Conservation (phyloP, 345 rosid genomes). For the Eucalyptus curtisii region DNA sequence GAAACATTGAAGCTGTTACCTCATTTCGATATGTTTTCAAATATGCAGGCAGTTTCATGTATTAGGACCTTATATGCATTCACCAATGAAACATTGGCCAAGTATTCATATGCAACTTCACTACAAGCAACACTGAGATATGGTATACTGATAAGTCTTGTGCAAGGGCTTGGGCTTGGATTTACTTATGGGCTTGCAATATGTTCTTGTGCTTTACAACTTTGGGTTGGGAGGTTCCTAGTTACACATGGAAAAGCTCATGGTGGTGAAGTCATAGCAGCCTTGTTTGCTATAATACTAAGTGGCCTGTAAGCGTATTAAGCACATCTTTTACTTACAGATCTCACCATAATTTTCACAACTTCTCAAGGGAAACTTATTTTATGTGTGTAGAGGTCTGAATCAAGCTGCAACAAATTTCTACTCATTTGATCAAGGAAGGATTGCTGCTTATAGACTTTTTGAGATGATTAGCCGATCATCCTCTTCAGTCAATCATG, state of each 20-base stretch:
- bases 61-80: conserved; percentile 89
- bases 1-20: not conserved
- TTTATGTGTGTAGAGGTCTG: conserved; percentile 53
- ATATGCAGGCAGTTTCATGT: conserved; percentile 86
- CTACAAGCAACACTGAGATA: conserved; percentile 94
- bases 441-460: conserved; percentile 97
- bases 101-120: conserved; percentile 94
- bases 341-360: not conserved
- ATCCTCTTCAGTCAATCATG: conserved; percentile 64
- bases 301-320: conserved; percentile 91
- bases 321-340: not conserved
- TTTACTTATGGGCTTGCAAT: conserved; percentile 98
- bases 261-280: conserved; percentile 90
- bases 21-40: not conserved
- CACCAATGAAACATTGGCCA: conserved; percentile 95
- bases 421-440: conserved; percentile 97
- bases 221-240: conserved; percentile 90
- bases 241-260: conserved; percentile 42
- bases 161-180: conserved; percentile 99
- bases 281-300: conserved; percentile 84
- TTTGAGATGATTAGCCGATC: conserved; percentile 98
- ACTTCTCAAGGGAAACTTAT: not conserved
- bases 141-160: conserved; percentile 89
- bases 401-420: conserved; percentile 99
- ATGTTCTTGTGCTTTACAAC: conserved; percentile 94